Percentiles rank a stretch among this genome's conserved stretches.
These are phyloP conservation scores for Cardiosporidium cionae DNA, from an alignment of 169 alveolate species.

Conservation along the genomic window DNA sequence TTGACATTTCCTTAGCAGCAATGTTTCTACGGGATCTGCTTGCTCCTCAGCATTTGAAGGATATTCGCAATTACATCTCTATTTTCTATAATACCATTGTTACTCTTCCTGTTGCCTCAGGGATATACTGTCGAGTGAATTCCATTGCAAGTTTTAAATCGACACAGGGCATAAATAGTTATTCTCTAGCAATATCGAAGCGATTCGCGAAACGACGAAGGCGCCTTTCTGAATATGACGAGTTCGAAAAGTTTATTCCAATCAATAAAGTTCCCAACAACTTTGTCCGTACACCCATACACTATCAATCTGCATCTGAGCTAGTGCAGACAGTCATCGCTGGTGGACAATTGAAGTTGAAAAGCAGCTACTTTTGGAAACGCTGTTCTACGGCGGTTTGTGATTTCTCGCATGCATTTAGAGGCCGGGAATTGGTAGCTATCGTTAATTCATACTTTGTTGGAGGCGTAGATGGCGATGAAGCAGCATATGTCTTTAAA, in stretches of 20 bases:
- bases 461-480: slow-evolving; percentile 10
- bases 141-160: no score
- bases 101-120: no score
- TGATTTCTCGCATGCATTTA: slow-evolving; percentile 15
- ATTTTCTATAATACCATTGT: no score
- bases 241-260: slow-evolving; percentile 10
- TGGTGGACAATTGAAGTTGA: slow-evolving; percentile 20
- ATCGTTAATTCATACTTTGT: slow-evolving; percentile 25
- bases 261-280: slow-evolving; percentile 13
- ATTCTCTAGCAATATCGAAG: no score
- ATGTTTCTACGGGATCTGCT: no score
- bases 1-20: no score
- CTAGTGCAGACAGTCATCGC: slow-evolving; percentile 11
- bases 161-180: no score
- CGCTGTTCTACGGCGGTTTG: slow-evolving; percentile 31
- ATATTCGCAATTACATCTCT: no score
- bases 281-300: slow-evolving; percentile 25
- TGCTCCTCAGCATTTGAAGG: no score
- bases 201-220: slow-evolving; percentile 23
- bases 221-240: slow-evolving; percentile 25
- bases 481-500: slow-evolving; percentile 12
- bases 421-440: slow-evolving; percentile 17
- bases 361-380: slow-evolving; percentile 30
- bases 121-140: no score
- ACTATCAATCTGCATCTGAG: slow-evolving; percentile 22